Base-by-base conservation (phyloP, 345 rosid genomes). In the Angophora floribunda region DNA sequence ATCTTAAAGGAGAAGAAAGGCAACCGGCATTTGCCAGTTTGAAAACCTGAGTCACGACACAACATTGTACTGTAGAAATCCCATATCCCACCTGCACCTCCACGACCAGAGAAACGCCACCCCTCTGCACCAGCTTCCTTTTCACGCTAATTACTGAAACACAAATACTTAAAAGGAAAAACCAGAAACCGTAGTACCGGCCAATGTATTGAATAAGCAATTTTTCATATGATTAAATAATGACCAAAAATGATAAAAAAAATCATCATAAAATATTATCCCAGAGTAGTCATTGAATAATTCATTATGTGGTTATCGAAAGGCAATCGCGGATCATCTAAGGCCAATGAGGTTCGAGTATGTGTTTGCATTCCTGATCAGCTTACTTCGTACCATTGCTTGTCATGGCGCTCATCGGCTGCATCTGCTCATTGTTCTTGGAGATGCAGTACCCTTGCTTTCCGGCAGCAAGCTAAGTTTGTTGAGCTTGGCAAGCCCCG, bases 381-480 rank as follows among this genome's bases (percentile, higher is more conserved):
- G 98, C 90, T 97, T 97, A 53, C 98, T 90, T 99, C 99, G 95
- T 8, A 95, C 99, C 99, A 96, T 97, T 93, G 57, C 99, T 93
- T 32, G 99, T 96, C 98, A 96, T 95, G 41, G 96, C 98, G 87
- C 97, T 96, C 9, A 97, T 91, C 80, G 99, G 98, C 32, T 99
- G 99, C 97, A 96, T 92, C 44, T 92, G 94, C 87, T 92, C 89
- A 51, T 91, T 88, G 13, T 24, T 91, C 8, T 91, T 93, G 13
- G 90, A 53, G 12, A 1, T 90, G 91, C 51, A 85, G 86, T 21
- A 86, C 95, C 53, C 89, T 92, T 32, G 90, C 89, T 22, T 90
- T 86, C 93, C 93, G 16, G 93, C 91, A 85, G 91, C 3, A 96
- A 93, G 63, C 94, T 97, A 85, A 90, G 87, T 88, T 95, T 96